These are phyloP conservation scores for Diutina sp. DNA, from an alignment of 1,139 yeast species.

Conservation along the genomic window DNA sequence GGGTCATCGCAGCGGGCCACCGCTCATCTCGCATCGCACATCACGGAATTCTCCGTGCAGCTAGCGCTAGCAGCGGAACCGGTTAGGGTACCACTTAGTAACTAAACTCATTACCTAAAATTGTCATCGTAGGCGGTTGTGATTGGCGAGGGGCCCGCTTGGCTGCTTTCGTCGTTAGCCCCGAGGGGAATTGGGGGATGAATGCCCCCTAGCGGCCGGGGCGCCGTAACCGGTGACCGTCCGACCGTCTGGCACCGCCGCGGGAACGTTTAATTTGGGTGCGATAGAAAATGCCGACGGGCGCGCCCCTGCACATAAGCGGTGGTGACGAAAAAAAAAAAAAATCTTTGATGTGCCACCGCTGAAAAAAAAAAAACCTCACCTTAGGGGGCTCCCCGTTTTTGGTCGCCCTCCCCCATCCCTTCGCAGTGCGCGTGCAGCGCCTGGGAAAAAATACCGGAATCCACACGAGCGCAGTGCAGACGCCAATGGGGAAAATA, in stretches of 20 bases:
- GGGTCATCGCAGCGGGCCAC: not conserved
- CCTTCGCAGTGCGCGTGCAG: not conserved
- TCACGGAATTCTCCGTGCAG: not conserved
- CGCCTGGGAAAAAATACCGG: not conserved
- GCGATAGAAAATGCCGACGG: not conserved
- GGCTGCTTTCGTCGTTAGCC: too few relatives aligned
- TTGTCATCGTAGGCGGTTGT: too few relatives aligned
- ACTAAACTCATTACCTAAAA: too few relatives aligned
- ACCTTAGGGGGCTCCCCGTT: not conserved
- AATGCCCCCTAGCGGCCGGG: not conserved
- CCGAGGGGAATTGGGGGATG: not conserved
- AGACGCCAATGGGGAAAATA: not conserved
- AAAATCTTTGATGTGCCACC: too few relatives aligned
- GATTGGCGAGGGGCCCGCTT: too few relatives aligned
- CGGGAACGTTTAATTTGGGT: not conserved
- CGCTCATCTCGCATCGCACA: not conserved
- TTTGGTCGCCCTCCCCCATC: not conserved
- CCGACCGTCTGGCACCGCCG: not conserved
- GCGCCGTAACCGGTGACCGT: not conserved
- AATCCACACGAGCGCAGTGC: not conserved
- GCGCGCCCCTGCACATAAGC: not conserved
- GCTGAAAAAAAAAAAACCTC: not conserved
- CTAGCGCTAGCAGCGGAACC: not conserved
- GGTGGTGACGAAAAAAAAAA: not conserved
- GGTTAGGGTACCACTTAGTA: too few relatives aligned